Percentiles rank a stretch among this genome's conserved stretches.
Evolutionary conservation across 1,139 yeast species (phyloP).

Genomic region (Yamadazyma buinensis): DNA sequence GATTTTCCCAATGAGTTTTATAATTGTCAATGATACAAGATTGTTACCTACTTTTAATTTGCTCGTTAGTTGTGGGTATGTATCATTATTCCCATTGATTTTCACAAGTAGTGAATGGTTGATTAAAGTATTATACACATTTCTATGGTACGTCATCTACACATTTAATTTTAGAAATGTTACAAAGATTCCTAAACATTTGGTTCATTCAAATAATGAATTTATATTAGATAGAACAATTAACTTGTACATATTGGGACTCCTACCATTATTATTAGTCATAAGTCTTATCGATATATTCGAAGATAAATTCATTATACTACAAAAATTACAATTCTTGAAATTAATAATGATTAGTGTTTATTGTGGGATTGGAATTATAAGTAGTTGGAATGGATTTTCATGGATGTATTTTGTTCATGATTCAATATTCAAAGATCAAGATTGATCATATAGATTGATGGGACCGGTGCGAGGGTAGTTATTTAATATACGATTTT

Average conservation of each 20-base stretch:
- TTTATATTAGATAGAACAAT: slow-evolving; percentile 71
- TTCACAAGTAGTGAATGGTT: slow-evolving; percentile 79
- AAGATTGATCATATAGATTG: no score
- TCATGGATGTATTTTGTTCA: slow-evolving; percentile 85
- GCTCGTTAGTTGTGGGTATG: slow-evolving; percentile 77
- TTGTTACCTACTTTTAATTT: slow-evolving; percentile 64
- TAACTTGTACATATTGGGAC: slow-evolving; percentile 62
- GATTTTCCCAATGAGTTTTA: slow-evolving; percentile 83
- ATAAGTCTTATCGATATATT: slow-evolving; percentile 57
- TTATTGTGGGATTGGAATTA: slow-evolving; percentile 81
- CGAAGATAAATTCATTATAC: slow-evolving; percentile 45
- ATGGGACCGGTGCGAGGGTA: no score
- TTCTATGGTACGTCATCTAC: slow-evolving; percentile 81
- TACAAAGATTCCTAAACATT: slow-evolving; percentile 51
- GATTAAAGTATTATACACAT: slow-evolving; percentile 72
- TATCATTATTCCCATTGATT: slow-evolving; percentile 82
- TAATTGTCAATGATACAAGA: slow-evolving; percentile 69
- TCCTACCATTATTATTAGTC: slow-evolving; percentile 58
- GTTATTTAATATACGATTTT: no score
- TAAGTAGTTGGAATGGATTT: slow-evolving; percentile 85
- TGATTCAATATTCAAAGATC: slow-evolving; percentile 30
- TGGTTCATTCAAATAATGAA: slow-evolving; percentile 27
- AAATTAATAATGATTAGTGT: slow-evolving; percentile 80
- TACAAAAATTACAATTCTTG: slow-evolving; percentile 63
- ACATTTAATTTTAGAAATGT: slow-evolving; percentile 68